phyloP scores from a whole-genome alignment of 371 early-diverging fungal genomes.

The Mortierella sp. region DNA sequence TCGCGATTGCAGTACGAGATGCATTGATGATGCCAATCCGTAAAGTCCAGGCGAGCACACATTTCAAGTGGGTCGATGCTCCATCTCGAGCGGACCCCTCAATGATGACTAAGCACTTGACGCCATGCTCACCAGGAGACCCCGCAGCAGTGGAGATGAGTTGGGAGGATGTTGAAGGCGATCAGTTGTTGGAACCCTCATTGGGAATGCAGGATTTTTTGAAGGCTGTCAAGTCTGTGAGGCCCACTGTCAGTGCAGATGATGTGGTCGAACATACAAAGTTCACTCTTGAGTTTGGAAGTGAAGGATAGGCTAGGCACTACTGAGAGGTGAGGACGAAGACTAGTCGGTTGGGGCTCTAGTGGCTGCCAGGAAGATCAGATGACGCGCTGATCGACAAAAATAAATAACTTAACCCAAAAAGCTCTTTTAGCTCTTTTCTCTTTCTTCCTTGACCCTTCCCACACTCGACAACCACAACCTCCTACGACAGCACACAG shows the following conservation, averaged over 20 bases:
- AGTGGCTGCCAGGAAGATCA: too few species aligned
- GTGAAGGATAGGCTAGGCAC: constrained; percentile 67
- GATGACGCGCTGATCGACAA: too few species aligned
- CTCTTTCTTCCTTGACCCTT: too few species aligned
- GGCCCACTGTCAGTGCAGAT: constrained; percentile 89
- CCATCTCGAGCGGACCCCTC: constrained; percentile 74
- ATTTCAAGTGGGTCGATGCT: constrained; percentile 90
- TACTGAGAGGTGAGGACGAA: not conserved
- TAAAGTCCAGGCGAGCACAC: constrained; percentile 96
- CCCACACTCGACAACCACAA: too few species aligned
- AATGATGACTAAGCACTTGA: constrained; percentile 72
- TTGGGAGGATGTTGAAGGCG: constrained; percentile 89
- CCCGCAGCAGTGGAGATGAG: constrained; percentile 89
- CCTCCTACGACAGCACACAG: too few species aligned
- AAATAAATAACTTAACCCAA: too few species aligned
- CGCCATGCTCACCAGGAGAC: constrained; percentile 97
- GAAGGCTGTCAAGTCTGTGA: constrained; percentile 81
- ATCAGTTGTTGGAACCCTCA: constrained; percentile 94
- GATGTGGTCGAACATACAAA: constrained; percentile 88
- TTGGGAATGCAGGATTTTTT: constrained; percentile 90
- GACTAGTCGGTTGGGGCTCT: too few species aligned
- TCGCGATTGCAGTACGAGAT: constrained; percentile 93
- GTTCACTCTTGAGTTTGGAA: constrained; percentile 95
- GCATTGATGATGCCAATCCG: constrained; percentile 98
- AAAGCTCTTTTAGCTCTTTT: not conserved